Percentiles rank a stretch among this genome's conserved stretches.
phyloP scores from a whole-genome alignment of 164 flowering plant species.

The Magnolia kwangsiensis region DNA sequence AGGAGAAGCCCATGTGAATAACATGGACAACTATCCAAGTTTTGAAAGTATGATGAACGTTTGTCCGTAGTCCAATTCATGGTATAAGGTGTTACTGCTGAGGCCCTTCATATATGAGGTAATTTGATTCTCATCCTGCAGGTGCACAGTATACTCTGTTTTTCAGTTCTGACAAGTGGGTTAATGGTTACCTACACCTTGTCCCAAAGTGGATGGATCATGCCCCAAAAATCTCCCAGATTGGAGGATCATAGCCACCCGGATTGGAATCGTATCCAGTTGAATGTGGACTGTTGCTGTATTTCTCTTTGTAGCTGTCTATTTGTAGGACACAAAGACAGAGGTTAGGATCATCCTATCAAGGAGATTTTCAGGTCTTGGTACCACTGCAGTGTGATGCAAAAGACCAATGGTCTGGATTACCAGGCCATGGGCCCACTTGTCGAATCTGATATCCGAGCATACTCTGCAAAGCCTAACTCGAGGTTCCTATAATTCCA shows the following conservation, averaged over 20 bases:
- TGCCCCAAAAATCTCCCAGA: not conserved
- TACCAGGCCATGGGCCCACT: no score
- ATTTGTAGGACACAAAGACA: no score
- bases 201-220: not conserved
- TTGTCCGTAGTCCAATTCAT: not conserved
- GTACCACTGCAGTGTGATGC: no score
- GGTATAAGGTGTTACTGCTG: not conserved
- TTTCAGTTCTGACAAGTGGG: not conserved
- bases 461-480: no score
- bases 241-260: not conserved
- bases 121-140: not conserved
- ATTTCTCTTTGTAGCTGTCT: no score
- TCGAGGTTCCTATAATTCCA: no score
- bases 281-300: not conserved
- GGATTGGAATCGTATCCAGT: not conserved
- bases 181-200: not conserved
- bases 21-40: not conserved
- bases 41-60: not conserved
- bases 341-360: no score
- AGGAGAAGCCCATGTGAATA: not conserved
- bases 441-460: no score
- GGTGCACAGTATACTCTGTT: not conserved
- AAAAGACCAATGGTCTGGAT: no score
- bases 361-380: no score
- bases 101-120: not conserved